These are phyloP conservation scores for Ceratobasidium sp. DNA, from an alignment of 1,284 basidiomycete species.

Conservation along the genomic window DNA sequence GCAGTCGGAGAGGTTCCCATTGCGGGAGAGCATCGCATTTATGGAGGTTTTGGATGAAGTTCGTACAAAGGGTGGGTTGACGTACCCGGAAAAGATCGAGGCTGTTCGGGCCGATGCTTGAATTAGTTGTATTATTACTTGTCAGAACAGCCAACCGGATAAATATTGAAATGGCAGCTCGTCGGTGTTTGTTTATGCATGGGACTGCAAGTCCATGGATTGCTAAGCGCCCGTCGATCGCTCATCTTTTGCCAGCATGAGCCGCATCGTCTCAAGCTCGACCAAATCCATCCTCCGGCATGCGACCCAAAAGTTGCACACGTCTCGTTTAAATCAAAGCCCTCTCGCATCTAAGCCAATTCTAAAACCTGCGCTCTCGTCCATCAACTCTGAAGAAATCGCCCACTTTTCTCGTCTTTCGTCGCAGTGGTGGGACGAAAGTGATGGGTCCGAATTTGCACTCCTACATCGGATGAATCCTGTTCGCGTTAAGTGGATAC, in stretches of 20 bases:
- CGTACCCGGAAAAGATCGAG: conserved; percentile 37
- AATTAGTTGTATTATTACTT: not conserved
- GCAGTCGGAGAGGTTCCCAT: conserved; percentile 19
- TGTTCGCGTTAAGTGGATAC: conserved; percentile 82
- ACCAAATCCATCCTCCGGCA: not conserved
- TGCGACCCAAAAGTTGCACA: not conserved
- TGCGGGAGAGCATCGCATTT: conserved; percentile 33
- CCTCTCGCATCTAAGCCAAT: no score
- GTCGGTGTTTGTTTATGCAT: conserved; percentile 18
- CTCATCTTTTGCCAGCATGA: conserved; percentile 21
- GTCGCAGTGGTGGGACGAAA: conserved; percentile 96
- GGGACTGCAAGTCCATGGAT: not conserved
- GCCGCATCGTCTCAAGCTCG: not conserved
- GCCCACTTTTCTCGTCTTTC: conserved; percentile 92
- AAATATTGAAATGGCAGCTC: not conserved
- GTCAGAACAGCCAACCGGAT: not conserved
- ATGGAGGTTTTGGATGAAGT: conserved; percentile 41
- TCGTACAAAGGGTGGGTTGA: conserved; percentile 32
- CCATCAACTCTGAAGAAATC: conserved; percentile 82
- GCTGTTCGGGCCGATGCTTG: conserved; percentile 7
- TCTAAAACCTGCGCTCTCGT: conserved; percentile 44
- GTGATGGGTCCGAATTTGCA: conserved; percentile 78
- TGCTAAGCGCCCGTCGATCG: conserved; percentile 17
- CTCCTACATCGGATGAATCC: conserved; percentile 97
- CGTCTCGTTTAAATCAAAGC: not conserved